These are phyloP conservation scores for Phytophthora citricola DNA, from an alignment of 352 stramenopile species.

Conservation along the genomic window DNA sequence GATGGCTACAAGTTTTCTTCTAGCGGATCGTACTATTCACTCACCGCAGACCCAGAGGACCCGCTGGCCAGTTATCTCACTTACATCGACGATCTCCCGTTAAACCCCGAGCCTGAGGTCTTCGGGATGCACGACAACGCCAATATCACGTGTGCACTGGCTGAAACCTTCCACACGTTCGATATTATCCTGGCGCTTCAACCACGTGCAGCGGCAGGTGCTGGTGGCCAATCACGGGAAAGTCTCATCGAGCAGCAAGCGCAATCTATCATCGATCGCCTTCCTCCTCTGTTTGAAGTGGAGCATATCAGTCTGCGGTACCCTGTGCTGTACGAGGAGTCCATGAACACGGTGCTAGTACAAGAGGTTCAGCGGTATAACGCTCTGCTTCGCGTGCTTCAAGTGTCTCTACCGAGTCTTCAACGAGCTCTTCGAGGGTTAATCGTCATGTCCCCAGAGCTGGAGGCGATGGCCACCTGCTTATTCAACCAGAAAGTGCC, in stretches of 20 bases:
- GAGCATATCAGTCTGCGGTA: constrained; percentile 85
- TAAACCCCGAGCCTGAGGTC: constrained; percentile 92
- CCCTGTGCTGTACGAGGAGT: constrained; percentile 92
- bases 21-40: constrained; percentile 89
- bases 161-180: constrained; percentile 89
- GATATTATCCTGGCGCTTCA: constrained; percentile 89
- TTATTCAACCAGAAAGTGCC: constrained; percentile 93
- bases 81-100: constrained; percentile 94
- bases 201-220: constrained; percentile 67
- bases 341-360: constrained; percentile 96
- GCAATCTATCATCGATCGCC: constrained; percentile 67
- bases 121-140: constrained; percentile 96
- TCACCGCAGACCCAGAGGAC: constrained; percentile 73
- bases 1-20: constrained; percentile 78
- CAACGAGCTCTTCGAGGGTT: constrained; percentile 80
- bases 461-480: constrained; percentile 87
- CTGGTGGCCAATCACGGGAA: constrained; percentile 71
- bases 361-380: constrained; percentile 90
- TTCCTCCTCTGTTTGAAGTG: constrained; percentile 77
- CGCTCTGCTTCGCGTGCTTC: constrained; percentile 73
- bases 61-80: constrained; percentile 87
- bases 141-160: constrained; percentile 92
- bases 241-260: constrained; percentile 81
- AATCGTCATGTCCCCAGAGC: constrained; percentile 87
- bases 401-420: constrained; percentile 67